Evolutionary conservation across 2,329 filamentous ascomycete genomes (phyloP), one percentile per base, ranked within the genome.

Genomic region (Microcyclospora tardicrescens): DNA sequence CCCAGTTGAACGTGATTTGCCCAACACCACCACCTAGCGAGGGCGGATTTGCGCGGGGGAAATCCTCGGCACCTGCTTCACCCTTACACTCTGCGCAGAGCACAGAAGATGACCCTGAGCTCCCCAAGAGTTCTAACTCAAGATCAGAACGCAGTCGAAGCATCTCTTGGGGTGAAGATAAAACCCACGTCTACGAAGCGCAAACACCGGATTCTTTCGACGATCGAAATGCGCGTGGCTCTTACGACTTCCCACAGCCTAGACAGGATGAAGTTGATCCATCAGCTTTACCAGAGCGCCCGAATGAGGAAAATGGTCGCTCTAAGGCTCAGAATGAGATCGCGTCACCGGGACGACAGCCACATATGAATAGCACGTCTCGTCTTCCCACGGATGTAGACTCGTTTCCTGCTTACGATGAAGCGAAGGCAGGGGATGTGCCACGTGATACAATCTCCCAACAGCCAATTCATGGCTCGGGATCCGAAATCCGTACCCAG

Each of bases 1-100:
- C 73, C 10, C 56, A 51, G n/a, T 60, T 78, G 12, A 72, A 69
- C 33, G 58, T 77, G 16, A 73, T 75, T 38, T 65, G 71, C 34
- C 70, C 74, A 2, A 77, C 73, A 6, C 74, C 74, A 14, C 69
- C 69, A 9, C 65, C 63, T 14, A 48, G 57, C 41, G 63, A 60
- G 16, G 28, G 35, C 12, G 60, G 60, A 9, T 54, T 52, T 2
- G 57, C 56, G 19, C 55, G 57, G 13, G 58, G 56, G 27, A 59
- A 56, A 28, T 51, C 51, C 6, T 63, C 59, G 16, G 32, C 53
- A 12, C 58, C 55, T 15, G 49, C 57, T 13, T 62, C 60, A 2
- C 61, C 61, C 3, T 41, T 49, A n/a, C 19, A 24, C 19, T 24
- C 19, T 24, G 38, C 44, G 2, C 44, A 41, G 16, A 35, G 42